These are phyloP conservation scores for Penicillium chermesinum DNA, from an alignment of 495 filamentous ascomycete genomes.

Conservation along the genomic window DNA sequence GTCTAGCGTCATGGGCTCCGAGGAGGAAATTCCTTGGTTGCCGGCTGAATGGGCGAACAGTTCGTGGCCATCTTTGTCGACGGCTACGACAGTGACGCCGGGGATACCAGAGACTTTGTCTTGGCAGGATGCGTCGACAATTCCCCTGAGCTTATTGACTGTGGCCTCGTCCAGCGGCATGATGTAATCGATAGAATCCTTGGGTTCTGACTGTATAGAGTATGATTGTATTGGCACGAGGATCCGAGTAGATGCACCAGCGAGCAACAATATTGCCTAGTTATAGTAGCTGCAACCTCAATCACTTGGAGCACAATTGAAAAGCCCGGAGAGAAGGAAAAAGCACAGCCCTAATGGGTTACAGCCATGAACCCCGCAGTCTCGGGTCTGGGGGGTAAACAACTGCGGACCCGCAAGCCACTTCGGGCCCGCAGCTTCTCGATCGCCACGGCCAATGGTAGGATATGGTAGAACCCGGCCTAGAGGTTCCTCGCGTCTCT, in stretches of 20 bases:
- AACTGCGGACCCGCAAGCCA: neutral
- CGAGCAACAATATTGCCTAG: too few species aligned
- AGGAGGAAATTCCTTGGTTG: conserved; percentile 29
- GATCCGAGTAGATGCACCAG: neutral
- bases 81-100: conserved; percentile 42
- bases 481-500: too few species aligned
- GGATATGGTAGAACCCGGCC: too few species aligned
- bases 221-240: neutral
- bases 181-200: neutral
- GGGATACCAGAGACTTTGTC: conserved; percentile 37
- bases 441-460: too few species aligned
- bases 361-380: too few species aligned
- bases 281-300: too few species aligned
- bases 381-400: too few species aligned
- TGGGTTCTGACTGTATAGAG: neutral
- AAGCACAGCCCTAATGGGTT: too few species aligned
- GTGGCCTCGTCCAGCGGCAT: neutral
- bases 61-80: conserved; percentile 44
- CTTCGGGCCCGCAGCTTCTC: neutral
- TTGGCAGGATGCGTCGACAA: conserved; percentile 33
- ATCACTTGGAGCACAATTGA: too few species aligned
- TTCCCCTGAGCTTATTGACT: conserved; percentile 10
- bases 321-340: too few species aligned
- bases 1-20: conserved; percentile 46
- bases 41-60: conserved; percentile 47